Evolutionary conservation across 1,139 yeast genomes (phyloP), one percentile per base, ranked within the genome.

Genomic region (Geotrichum aggregatum): DNA sequence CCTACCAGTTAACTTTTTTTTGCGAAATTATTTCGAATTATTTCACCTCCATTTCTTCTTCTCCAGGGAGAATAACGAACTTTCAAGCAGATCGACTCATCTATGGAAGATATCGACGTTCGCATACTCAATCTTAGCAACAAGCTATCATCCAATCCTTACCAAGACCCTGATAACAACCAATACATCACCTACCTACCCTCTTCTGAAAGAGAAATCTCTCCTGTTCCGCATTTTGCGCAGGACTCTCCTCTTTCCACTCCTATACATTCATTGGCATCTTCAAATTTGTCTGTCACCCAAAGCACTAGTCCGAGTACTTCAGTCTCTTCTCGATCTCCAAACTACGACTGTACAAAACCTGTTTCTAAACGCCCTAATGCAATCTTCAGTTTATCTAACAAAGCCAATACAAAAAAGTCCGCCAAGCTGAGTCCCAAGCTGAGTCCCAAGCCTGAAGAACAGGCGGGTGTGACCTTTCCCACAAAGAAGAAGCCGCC

Each of bases 61-160:
- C 18, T 16, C n/a, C n/a, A n/a, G n/a, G n/a, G n/a, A n/a, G n/a
- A n/a, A n/a, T n/a, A n/a, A n/a, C n/a, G n/a, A n/a, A n/a, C n/a
- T n/a, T 35, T 35, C 21, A 10, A 3, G 14, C 40, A 3, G n/a
- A 10, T 35, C 28, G 13, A 13, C 14, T 41, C 24, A 48, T 49
- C 44, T 24, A 54, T 54, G 56, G 56, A 54, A 24, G 54, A 54
- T 31, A 47, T 54, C 39, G 56, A 54, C 47, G 46, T 46, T 30
- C 53, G 56, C 24, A 54, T 54, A 10, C 26, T 39, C 28, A 47
- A 51, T 30, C 41, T 54, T 39, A 44, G 56, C 24, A 39, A 50
- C n/a, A 52, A 45, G 22, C 49, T 54, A 26, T 49, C 52, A 19
- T 35, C 49, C 16, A 53, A 47, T 38, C 56, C 56, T 13, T 48